A percentile compares a stretch with the other conserved stretches of the same genome.
These are phyloP conservation scores for Nothophoma quercina DNA, from an alignment of 2,329 filamentous ascomycete genomes.

Conservation along the genomic window DNA sequence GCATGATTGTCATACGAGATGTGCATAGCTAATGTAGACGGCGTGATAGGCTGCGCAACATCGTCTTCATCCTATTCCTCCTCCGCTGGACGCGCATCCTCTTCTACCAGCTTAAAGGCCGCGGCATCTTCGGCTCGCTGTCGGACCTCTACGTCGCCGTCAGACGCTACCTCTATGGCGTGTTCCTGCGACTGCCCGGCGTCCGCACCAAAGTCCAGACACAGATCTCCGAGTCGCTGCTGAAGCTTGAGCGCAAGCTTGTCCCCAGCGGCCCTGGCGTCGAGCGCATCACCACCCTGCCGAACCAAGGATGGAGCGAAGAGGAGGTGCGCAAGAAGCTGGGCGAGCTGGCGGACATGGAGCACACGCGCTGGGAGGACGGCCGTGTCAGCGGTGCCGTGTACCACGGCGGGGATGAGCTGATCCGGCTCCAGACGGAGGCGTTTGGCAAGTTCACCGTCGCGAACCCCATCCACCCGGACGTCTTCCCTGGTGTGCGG, in stretches of 20 bases:
- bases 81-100: constrained; percentile 81
- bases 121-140: constrained; percentile 82
- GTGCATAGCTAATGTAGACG: not conserved
- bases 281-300: constrained; percentile 76
- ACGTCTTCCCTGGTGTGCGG: constrained; percentile 95
- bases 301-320: constrained; percentile 81
- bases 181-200: constrained; percentile 85
- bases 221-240: constrained; percentile 80
- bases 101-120: constrained; percentile 86
- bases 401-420: constrained; percentile 87
- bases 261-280: constrained; percentile 75
- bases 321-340: constrained; percentile 84
- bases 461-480: constrained; percentile 94
- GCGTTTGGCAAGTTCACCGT: constrained; percentile 95
- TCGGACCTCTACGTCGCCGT: constrained; percentile 75
- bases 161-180: constrained; percentile 78
- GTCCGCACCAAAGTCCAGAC: constrained; percentile 85
- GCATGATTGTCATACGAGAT: constrained; percentile 24
- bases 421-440: constrained; percentile 86
- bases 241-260: constrained; percentile 84
- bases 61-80: constrained; percentile 88
- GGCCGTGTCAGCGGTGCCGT: constrained; percentile 93
- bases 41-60: constrained; percentile 74
- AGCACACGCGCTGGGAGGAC: constrained; percentile 97
- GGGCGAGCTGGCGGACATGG: constrained; percentile 78